These are phyloP conservation scores for Xylaria flabelliformis DNA, from an alignment of 495 filamentous ascomycete genomes.

Conservation along the genomic window DNA sequence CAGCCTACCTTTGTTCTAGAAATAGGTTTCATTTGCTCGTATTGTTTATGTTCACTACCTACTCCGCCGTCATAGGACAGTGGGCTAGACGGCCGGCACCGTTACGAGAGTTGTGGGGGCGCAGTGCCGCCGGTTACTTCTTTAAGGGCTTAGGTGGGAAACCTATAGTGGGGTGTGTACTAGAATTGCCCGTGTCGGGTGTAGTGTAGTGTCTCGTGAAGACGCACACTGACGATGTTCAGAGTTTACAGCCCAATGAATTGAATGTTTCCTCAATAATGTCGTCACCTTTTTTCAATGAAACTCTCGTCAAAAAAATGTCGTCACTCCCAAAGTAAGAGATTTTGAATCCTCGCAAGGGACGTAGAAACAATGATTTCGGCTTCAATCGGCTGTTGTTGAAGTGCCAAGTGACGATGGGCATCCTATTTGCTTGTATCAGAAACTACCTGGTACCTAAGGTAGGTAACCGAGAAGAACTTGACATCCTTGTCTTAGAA, in stretches of 20 bases:
- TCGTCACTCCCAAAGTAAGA: too few relatives aligned
- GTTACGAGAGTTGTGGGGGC: slow-evolving; percentile 14
- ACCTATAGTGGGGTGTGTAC: not conserved
- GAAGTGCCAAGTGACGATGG: not conserved
- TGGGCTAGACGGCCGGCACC: not conserved
- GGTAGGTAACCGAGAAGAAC: not conserved
- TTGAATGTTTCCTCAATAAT: not conserved
- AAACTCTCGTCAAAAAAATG: not conserved
- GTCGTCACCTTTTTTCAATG: slow-evolving; percentile 13
- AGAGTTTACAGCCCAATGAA: not conserved
- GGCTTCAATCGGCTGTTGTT: slow-evolving; percentile 8
- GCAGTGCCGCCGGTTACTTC: slow-evolving; percentile 5
- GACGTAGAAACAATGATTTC: not conserved
- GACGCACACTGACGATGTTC: slow-evolving; percentile 17
- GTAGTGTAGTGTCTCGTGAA: not conserved
- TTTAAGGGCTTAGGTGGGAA: slow-evolving; percentile 3
- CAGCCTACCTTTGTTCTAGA: not conserved
- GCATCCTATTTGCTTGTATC: slow-evolving; percentile 5
- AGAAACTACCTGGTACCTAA: not conserved
- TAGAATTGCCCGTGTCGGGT: slow-evolving; percentile 3
- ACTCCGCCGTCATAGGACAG: not conserved
- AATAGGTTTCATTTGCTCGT: not conserved
- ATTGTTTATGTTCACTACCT: not conserved
- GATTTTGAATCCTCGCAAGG: not conserved
- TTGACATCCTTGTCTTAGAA: slow-evolving; percentile 3